Evolutionary conservation across 148 eudicot genomes (phyloP), one percentile per base, ranked within the genome.

Genomic region (Amaranthus hypochondriacus): DNA sequence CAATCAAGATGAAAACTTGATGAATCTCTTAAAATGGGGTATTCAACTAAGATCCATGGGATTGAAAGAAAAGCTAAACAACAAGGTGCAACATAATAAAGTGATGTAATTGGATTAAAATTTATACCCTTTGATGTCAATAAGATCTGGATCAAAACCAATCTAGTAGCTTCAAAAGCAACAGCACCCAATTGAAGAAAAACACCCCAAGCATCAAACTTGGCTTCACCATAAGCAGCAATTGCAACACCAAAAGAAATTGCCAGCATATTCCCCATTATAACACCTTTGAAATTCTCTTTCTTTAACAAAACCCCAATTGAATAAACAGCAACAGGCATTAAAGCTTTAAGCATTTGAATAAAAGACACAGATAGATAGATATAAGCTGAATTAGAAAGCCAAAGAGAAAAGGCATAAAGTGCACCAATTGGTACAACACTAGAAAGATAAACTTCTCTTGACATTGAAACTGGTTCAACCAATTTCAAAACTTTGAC

Each of bases 241-340:
- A 90, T 81, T 0, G 86, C 95, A 3, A 90, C 95, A 9, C 95
- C 95, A 43, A 90, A 61, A 5, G 91, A 87, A 54, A 90, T 87
- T 12, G 91, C 84, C 14, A 90, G 7, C 95, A 90, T 86, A 56
- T 90, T 90, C 0, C 77, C 77, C 95, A 90, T 90, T 0, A 87
- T 84, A 0, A 78, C 82, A 0, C 84, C 78, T 54, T 83, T 88
- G 52, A 84, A 90, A 21, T 18, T 39, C 18, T 90, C 91, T 56
- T 86, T 90, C n/a, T 87, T 90, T 3, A 87, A 79, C 65, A 84
- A 1, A 4, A 90, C 87, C 1, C 91, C 86, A 13, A 87, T 80
- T 0, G 95, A 90, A 59, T 90, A 90, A 6, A 87, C 95, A 0
- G 89, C 91, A 12, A 90, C 95, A 2, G 95, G 95, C 91, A 87